A percentile compares a stretch with the other conserved stretches of the same genome.
Conservation (phyloP, 257 asterid species). For the Penstemon eatonii region DNA sequence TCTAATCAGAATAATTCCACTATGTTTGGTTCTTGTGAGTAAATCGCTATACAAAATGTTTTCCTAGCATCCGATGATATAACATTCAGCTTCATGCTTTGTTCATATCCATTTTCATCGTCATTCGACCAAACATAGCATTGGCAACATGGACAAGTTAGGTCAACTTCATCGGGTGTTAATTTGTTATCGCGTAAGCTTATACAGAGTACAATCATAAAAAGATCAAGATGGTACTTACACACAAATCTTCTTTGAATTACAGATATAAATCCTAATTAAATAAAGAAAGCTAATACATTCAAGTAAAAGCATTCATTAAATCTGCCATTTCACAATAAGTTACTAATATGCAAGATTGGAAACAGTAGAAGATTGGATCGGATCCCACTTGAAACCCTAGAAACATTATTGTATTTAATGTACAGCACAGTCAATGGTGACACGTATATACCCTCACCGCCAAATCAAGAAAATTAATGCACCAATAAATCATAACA, state of each 20-base stretch:
- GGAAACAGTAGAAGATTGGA: background rate
- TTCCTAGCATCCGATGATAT: too few relatives aligned
- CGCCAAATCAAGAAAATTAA: slow-evolving; percentile 28
- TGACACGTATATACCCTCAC: slow-evolving; percentile 7
- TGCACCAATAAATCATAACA: slow-evolving; percentile 33
- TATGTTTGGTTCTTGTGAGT: background rate
- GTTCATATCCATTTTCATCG: too few relatives aligned
- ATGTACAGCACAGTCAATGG: slow-evolving; percentile 17
- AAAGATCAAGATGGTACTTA: slow-evolving; percentile 7
- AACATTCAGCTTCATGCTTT: too few relatives aligned
- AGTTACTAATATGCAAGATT: slow-evolving; percentile 18
- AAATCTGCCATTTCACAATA: slow-evolving; percentile 13
- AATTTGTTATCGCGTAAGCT: slow-evolving; percentile 7
- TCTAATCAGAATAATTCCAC: background rate
- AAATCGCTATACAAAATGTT: background rate
- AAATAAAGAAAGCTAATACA: slow-evolving; percentile 11
- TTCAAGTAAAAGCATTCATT: slow-evolving; percentile 13
- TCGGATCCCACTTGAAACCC: slow-evolving; percentile 9
- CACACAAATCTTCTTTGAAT: background rate
- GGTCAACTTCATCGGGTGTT: background rate
- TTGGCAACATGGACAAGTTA: background rate
- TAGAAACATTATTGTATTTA: slow-evolving; percentile 3
- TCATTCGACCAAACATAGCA: too few relatives aligned
- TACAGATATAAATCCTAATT: slow-evolving; percentile 15
- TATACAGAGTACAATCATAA: background rate